Base-by-base conservation (phyloP, 331 rosid species). In the Malus hybrid region DNA sequence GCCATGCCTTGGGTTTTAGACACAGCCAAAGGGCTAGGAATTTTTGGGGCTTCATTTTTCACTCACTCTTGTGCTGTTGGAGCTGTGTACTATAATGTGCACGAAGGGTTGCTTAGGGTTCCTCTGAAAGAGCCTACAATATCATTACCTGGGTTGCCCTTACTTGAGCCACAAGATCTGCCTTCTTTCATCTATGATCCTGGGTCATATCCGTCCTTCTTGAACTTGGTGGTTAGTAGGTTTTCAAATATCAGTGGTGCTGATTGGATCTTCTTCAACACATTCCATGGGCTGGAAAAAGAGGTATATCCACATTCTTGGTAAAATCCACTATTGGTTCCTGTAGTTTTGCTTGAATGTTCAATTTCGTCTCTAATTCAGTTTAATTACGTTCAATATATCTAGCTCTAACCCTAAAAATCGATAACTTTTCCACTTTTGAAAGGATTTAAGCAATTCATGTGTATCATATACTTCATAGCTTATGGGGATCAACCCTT, bases 251-350 rank as follows among this genome's bases (percentile, higher is more conserved):
- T 80, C 9, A 15, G 5, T 6, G 36, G 69, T 5, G 80, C 79
- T 3, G 76, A 75, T 60, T 80, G 76, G 77, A 70, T 80, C 62
- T 71, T 80, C 55, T 77, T 52, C 20, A 80, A 63, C 77, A 65
- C 77, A 16, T 80, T 75, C 22, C 72, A 80, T 24, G 7, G 16
- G 48, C 30, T 75, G 68, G 84, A 80, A 33, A 10, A 64, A 22
- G 84, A 80, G 84, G 84, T 80, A 80, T 55, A 46, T 39, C 4
- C 32, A 6, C 32, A 28, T 63, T 3, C 11, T 4, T 20, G 5
- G 6, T 7, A 56, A 56, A n/a, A 56, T n/a, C 10, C 24, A 19
- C 12, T n/a, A 19, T 56, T 56, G 6, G 62, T 56, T 22, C 62
- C 22, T 56, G 62, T n/a, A 56, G 62, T 56, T 56, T 56, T 56